phyloP scores from a whole-genome alignment of 2,329 filamentous ascomycete species.

The Fusarium redolens region DNA sequence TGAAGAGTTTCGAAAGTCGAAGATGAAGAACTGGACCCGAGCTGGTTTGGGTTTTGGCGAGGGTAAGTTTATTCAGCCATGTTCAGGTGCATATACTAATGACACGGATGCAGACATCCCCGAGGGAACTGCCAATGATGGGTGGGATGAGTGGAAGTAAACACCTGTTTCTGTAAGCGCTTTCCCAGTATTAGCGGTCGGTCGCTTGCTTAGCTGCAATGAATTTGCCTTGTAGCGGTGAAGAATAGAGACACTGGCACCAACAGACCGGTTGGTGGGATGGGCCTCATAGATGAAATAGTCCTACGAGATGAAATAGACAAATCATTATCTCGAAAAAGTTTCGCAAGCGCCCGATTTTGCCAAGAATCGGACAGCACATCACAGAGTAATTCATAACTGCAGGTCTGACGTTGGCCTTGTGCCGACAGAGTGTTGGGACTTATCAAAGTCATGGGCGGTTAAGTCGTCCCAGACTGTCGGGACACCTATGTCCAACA shows the following conservation, averaged over 20 bases:
- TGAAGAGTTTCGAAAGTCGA: slow-evolving; percentile 82
- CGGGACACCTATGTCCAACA: not conserved
- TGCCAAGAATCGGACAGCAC: not conserved
- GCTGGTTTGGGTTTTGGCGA: slow-evolving; percentile 59
- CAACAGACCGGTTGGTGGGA: slow-evolving; percentile 6
- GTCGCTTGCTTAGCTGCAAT: slow-evolving; percentile 18
- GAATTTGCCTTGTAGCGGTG: slow-evolving; percentile 30
- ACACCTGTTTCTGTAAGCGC: slow-evolving; percentile 33
- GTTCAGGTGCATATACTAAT: slow-evolving; percentile 12
- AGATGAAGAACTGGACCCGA: slow-evolving; percentile 68
- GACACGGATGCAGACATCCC: slow-evolving; percentile 32
- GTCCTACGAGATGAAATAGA: slow-evolving; percentile 31
- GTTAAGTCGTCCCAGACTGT: slow-evolving; percentile 7
- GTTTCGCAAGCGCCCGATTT: slow-evolving; percentile 15
- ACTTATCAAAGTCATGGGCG: slow-evolving; percentile 1
- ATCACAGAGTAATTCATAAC: not conserved
- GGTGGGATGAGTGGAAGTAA: slow-evolving; percentile 8
- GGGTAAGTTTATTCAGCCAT: slow-evolving; percentile 43
- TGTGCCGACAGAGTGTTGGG: not conserved
- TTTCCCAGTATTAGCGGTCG: slow-evolving; percentile 15
- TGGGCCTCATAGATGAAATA: slow-evolving; percentile 12
- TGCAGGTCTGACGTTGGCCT: not conserved
- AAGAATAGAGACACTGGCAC: slow-evolving; percentile 11
- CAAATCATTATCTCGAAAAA: slow-evolving; percentile 1
- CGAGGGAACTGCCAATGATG: slow-evolving; percentile 28